A percentile compares a stretch with the other conserved stretches of the same genome.
These are phyloP conservation scores for Phyllosticta citrichinensis DNA, from an alignment of 2,329 filamentous ascomycete species.

Conservation along the genomic window DNA sequence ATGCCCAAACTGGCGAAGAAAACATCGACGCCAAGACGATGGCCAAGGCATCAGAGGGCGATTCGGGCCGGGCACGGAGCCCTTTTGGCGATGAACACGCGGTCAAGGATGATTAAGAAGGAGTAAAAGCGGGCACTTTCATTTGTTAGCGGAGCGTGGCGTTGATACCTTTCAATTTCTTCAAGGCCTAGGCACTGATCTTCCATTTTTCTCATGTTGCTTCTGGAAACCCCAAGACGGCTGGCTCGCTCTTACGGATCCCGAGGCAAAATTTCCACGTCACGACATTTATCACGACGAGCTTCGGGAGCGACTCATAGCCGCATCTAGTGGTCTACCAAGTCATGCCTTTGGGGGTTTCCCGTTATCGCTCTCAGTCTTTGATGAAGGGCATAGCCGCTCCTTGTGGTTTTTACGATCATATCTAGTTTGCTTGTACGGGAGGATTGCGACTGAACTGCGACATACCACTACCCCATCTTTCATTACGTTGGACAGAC, in stretches of 20 bases:
- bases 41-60: constrained; percentile 38
- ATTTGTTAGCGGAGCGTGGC: neutral
- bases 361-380: neutral
- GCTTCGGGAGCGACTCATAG: constrained; percentile 5
- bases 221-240: constrained; percentile 8
- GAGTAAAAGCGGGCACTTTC: neutral
- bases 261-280: constrained; percentile 1
- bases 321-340: neutral
- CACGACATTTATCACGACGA: constrained; percentile 5
- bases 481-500: neutral
- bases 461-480: neutral
- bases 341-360: constrained; percentile 1
- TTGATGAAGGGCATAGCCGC: neutral
- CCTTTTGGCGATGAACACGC: constrained; percentile 18
- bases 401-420: neutral
- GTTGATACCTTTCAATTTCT: neutral
- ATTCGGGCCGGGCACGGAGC: constrained; percentile 24
- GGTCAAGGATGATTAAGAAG: constrained; percentile 3
- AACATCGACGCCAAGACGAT: constrained; percentile 16
- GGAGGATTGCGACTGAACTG: neutral
- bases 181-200: neutral
- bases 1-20: constrained; percentile 22
- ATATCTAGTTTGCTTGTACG: neutral
- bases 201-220: neutral
- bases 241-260: constrained; percentile 8